Conservation (phyloP, 148 eudicot genomes). For the Mesembryanthemum crystallinum region DNA sequence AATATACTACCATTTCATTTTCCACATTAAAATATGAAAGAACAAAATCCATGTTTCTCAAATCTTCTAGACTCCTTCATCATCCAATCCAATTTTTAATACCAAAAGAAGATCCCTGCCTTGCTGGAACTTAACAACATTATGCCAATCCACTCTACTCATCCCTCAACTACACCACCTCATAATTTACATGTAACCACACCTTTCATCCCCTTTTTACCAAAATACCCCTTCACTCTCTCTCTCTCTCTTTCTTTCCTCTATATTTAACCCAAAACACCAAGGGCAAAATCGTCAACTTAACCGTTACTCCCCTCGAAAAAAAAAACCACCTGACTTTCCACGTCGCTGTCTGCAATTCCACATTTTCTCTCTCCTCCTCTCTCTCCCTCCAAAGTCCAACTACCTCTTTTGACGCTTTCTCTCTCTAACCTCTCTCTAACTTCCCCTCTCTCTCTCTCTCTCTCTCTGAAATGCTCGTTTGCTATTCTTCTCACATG, state of each 20-base stretch:
- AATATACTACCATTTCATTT: too few relatives aligned
- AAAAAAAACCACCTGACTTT: slow-evolving; percentile 7
- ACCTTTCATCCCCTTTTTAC: too few relatives aligned
- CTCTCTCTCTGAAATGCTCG: slow-evolving; percentile 1
- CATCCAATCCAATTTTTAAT: neutral
- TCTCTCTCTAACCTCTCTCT: slow-evolving; percentile 3
- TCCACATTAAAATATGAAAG: neutral
- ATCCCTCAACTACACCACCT: too few relatives aligned
- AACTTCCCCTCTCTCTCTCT: too few relatives aligned
- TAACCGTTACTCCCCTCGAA: slow-evolving; percentile 5
- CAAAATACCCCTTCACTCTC: too few relatives aligned
- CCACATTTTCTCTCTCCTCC: neutral
- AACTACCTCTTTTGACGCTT: slow-evolving; percentile 21
- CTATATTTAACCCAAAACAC: too few relatives aligned
- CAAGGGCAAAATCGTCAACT: neutral
- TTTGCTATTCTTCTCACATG: slow-evolving; percentile 4
- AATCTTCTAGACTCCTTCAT: neutral
- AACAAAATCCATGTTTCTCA: neutral
- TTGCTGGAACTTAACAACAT: too few relatives aligned
- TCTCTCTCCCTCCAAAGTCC: slow-evolving; percentile 31
- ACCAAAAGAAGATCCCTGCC: too few relatives aligned
- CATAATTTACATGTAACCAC: too few relatives aligned
- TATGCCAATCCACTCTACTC: too few relatives aligned
- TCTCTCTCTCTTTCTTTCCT: too few relatives aligned
- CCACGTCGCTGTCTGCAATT: slow-evolving; percentile 5